phyloP scores from a whole-genome alignment of 164 flowering plant species.

The Annona squamosa region DNA sequence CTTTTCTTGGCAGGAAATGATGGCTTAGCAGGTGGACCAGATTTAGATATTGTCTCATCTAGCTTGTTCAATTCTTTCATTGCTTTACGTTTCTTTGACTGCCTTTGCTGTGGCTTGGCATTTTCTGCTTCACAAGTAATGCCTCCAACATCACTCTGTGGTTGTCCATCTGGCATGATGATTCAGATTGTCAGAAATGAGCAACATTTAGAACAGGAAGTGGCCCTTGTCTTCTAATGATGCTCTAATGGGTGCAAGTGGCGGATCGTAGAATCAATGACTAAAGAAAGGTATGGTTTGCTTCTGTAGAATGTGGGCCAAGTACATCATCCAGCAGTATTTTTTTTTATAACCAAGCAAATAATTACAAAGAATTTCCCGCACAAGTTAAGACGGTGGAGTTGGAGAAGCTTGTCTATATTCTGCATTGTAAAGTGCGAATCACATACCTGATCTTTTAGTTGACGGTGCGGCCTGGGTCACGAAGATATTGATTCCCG shows the following conservation, averaged over 20 bases:
- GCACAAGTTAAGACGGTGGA: neutral
- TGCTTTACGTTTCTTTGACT: slow-evolving; percentile 15
- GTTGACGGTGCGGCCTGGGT: slow-evolving; percentile 47
- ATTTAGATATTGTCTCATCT: slow-evolving; percentile 17
- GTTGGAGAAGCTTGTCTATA: neutral
- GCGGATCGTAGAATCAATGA: neutral
- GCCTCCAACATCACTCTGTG: slow-evolving; percentile 19
- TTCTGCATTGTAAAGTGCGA: neutral
- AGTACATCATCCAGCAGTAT: too few relatives aligned
- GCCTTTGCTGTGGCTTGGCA: slow-evolving; percentile 9
- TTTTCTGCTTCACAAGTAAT: slow-evolving; percentile 11
- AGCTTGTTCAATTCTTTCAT: slow-evolving; percentile 9
- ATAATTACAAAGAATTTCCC: too few relatives aligned
- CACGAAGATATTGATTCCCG: slow-evolving; percentile 60
- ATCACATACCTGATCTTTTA: slow-evolving; percentile 38
- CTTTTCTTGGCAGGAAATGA: slow-evolving; percentile 87
- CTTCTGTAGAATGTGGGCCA: too few relatives aligned
- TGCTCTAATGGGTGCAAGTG: neutral
- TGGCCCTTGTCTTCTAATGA: neutral
- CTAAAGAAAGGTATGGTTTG: too few relatives aligned
- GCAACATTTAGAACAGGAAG: neutral
- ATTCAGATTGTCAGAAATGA: neutral
- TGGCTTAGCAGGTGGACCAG: slow-evolving; percentile 27
- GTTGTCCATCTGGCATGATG: slow-evolving; percentile 25
- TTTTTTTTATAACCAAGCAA: too few relatives aligned